phyloP scores from a whole-genome alignment of 805 yeast genomes.

The Diddensiella transvaalensis region DNA sequence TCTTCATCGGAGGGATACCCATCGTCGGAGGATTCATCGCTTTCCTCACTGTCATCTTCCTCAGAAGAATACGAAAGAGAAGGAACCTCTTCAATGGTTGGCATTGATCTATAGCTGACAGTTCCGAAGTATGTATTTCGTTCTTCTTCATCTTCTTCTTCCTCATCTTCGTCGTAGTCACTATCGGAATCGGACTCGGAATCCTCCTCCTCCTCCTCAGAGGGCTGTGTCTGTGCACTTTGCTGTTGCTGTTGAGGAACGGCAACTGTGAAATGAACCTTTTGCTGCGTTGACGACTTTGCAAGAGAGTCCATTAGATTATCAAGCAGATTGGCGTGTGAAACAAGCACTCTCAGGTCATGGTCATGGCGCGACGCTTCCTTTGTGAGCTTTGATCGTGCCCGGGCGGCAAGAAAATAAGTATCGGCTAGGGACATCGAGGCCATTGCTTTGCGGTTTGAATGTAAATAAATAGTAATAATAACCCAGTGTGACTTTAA shows the following conservation, averaged over 20 bases:
- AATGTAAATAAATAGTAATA: too few relatives aligned
- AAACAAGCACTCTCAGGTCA: conserved; percentile 54
- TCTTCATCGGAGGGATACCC: not conserved
- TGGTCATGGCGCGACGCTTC: conserved; percentile 60
- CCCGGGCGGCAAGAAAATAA: conserved; percentile 60
- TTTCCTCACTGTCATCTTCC: conserved; percentile 23
- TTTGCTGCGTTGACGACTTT: conserved; percentile 17
- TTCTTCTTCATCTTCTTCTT: conserved; percentile 11
- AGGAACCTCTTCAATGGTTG: conserved; percentile 23
- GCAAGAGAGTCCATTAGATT: conserved; percentile 49
- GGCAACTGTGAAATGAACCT: conserved; percentile 4
- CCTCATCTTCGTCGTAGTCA: conserved; percentile 8
- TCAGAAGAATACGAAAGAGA: conserved; percentile 23
- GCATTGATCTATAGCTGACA: conserved; percentile 13
- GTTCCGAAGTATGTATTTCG: conserved; percentile 2
- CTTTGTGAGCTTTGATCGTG: conserved; percentile 57
- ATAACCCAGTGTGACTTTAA: too few relatives aligned
- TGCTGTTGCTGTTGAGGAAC: conserved; percentile 10
- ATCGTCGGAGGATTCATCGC: conserved; percentile 11
- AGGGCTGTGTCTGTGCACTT: conserved; percentile 7
- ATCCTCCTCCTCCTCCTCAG: conserved; percentile 31
- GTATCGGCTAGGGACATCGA: conserved; percentile 36
- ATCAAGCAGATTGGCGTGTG: conserved; percentile 71
- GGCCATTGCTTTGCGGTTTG: not conserved
- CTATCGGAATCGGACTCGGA: conserved; percentile 16